Base-by-base conservation (phyloP, 148 eudicot genomes). In the Rhododendron mucronatum region DNA sequence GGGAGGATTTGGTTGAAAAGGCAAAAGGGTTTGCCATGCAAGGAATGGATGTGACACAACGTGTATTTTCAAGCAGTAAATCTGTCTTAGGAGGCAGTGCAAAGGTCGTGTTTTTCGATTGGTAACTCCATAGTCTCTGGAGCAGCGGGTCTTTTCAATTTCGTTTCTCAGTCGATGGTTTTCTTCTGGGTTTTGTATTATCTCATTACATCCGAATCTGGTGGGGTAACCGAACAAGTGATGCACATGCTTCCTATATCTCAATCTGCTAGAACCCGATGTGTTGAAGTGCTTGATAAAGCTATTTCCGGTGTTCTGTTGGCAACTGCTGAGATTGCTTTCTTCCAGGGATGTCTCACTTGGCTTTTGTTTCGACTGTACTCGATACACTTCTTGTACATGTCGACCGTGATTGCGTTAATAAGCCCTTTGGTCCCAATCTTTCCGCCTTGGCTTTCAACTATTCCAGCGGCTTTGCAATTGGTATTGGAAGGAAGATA, bases 101-200 rank as follows among this genome's bases (percentile, higher is more conserved):
- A 28, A 95, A 94, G 91, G 86, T 96, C 37, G 75, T 96, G 90
- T 89, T 94, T 94, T 48, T 88, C 89, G 30, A 87, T 96, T 33
- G 87, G 91, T 35, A 87, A 87, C 28, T 95, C 97, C 30, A 94
- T 96, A 26, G 88, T 96, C 53, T 95, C 96, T 18, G 99, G 99
- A 55, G 98, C 99, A 3, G 98, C 96, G 10, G 99, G 91, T 13
- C 81, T 95, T 67, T 87, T 96, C 80, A 94, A 96, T 86, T 95
- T 96, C 41, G 78, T 96, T 44, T 96, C 99, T 1, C 97, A 95
- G 74, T 89, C 94, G 0, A 94, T 93, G 95, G 94, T 96, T 18
- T 96, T 96, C 90, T 91, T 95, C 78, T 96, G 96, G 98, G 98
- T 96, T 89, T 89, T 95, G 87, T 96, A 95, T 91, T 95, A 93